Evolutionary conservation across 169 alveolate genomes (phyloP), one percentile per base, ranked within the genome.

Genomic region (Haemoproteus tartakovskyi): DNA sequence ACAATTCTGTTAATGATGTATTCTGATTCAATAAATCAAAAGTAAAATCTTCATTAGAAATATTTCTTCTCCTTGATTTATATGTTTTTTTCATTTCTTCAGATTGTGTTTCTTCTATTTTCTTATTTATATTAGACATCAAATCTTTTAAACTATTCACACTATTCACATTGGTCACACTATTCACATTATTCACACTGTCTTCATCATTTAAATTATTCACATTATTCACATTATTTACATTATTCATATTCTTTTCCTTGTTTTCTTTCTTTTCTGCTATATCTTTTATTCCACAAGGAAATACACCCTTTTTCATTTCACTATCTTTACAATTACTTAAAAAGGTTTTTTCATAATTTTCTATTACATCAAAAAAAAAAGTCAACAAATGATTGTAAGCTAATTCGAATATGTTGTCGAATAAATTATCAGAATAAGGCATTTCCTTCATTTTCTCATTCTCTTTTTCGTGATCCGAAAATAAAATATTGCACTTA

Each of bases 281-380:
- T 33, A 11, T 40, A 19, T 26, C 5, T 16, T 1, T n/a, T n/a
- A n/a, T n/a, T n/a, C n/a, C n/a, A n/a, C n/a, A n/a, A n/a, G n/a
- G n/a, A n/a, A n/a, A n/a, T n/a, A n/a, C 29, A 18, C 36, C 8
- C 8, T n/a, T 27, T 12, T 5, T 22, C 2, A 30, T 50, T 18
- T 33, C 1, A 19, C 4, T 11, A 67, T 12, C 40, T 41, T 14
- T 9, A 63, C 26, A 11, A 3, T 33, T 40, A 2, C 6, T 29
- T 27, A 63, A 14, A 67, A 67, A 67, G 9, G 56, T 14, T 22
- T 54, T 43, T 22, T 54, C 74, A 40, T 21, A 67, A 30, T 24
- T 52, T 6, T 60, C 60, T 52, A 67, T 1, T 12, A 47, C 29
- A 29, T 40, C 38, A 22, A 67, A 67, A 33, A 54, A 67, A 41